phyloP scores from a whole-genome alignment of 306 rosid species.

The Cicer arietinum region DNA sequence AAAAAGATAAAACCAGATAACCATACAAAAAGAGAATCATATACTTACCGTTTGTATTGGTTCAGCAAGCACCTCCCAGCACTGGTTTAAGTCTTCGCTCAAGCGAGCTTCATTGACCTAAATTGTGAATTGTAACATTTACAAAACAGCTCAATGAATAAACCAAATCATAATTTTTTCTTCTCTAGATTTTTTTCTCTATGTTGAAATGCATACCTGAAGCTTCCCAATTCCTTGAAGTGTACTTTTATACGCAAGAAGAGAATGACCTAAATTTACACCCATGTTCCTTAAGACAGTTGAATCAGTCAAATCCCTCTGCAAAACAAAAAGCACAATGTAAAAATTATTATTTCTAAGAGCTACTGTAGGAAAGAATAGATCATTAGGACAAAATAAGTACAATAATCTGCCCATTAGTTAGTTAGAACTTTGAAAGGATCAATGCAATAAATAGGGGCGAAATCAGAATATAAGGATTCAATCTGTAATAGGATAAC shows the following conservation, averaged over 20 bases:
- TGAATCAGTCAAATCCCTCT: conserved; percentile 95
- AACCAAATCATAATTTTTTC: conserved; percentile 7
- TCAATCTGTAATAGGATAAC: not conserved
- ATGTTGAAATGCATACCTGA: conserved; percentile 62
- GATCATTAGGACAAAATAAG: not conserved
- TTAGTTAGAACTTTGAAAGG: not conserved
- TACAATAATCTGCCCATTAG: not conserved
- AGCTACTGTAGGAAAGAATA: not conserved
- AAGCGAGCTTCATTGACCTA: conserved; percentile 82
- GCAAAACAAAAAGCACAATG: conserved; percentile 29
- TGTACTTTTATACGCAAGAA: conserved; percentile 84
- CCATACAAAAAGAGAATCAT: conserved; percentile 27
- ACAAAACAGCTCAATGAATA: conserved; percentile 13
- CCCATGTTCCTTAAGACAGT: conserved; percentile 93
- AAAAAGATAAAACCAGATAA: conserved; percentile 21
- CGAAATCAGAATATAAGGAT: not conserved
- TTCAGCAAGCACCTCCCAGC: conserved; percentile 98
- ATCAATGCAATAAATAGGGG: not conserved
- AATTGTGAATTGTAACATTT: conserved; percentile 39
- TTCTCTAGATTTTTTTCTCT: not conserved
- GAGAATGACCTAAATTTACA: conserved; percentile 87
- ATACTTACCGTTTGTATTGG: conserved; percentile 88
- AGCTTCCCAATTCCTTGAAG: conserved; percentile 87
- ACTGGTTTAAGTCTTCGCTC: conserved; percentile 75
- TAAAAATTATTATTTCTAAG: conserved; percentile 20